Evolutionary conservation across 306 rosid genomes (phyloP).

Genomic region (Arachis hypogaea): DNA sequence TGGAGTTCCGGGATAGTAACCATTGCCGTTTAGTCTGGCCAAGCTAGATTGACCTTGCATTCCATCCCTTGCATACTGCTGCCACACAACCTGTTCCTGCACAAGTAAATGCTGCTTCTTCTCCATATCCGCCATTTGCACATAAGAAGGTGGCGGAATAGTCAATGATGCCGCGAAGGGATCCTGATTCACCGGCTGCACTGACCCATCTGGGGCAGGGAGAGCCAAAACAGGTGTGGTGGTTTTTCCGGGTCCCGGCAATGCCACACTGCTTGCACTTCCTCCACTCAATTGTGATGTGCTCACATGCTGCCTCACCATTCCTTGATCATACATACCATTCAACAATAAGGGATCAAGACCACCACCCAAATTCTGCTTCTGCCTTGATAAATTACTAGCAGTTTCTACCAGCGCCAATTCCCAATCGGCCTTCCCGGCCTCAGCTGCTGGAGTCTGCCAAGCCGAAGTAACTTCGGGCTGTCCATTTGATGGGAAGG

Average conservation of each 20-base stretch:
- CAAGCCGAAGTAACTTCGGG: constrained; percentile 94
- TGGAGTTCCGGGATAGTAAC: constrained; percentile 66
- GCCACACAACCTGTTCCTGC: constrained; percentile 92
- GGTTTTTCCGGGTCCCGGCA: constrained; percentile 75
- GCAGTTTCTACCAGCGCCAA: constrained; percentile 95
- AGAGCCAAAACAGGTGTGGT: constrained; percentile 87
- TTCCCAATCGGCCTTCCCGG: constrained; percentile 96
- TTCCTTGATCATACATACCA: constrained; percentile 97
- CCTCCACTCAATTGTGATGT: constrained; percentile 84
- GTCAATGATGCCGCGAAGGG: constrained; percentile 87
- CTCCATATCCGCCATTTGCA: constrained; percentile 98
- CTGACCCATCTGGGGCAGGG: constrained; percentile 97
- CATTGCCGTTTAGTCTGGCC: constrained; percentile 62
- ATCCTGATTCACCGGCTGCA: constrained; percentile 83
- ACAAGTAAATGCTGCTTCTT: constrained; percentile 79
- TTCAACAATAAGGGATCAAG: constrained; percentile 83
- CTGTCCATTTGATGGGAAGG: constrained; percentile 87
- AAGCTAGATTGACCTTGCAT: constrained; percentile 96
- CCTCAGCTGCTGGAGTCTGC: constrained; percentile 94
- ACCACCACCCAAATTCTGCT: constrained; percentile 83
- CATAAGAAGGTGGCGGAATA: constrained; percentile 90
- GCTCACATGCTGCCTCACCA: constrained; percentile 91
- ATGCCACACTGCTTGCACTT: constrained; percentile 96
- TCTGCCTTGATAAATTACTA: constrained; percentile 78
- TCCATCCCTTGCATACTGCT: constrained; percentile 83